A percentile compares a stretch with the other conserved stretches of the same genome.
Conservation (phyloP, 768 basidiomycete genomes). For the Sporobolomyces phaffii region DNA sequence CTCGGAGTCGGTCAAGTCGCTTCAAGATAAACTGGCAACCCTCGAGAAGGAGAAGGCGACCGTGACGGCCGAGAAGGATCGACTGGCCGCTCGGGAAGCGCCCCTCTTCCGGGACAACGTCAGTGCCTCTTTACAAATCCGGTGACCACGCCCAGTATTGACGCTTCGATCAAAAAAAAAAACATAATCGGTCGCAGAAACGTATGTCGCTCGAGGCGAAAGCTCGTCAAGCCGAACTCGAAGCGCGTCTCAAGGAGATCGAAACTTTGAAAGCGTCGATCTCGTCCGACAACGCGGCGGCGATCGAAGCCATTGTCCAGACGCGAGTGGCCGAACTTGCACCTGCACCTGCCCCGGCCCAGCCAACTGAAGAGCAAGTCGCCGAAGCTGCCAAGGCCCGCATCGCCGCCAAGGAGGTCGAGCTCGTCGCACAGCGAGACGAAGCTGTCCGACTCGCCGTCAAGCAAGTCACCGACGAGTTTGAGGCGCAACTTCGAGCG, state of each 20-base stretch:
- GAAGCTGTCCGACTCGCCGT: conserved; percentile 37
- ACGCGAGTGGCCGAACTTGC: conserved; percentile 27
- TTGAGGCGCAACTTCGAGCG: conserved; percentile 30
- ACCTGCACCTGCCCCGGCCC: conserved; percentile 37
- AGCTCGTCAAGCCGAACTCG: conserved; percentile 17
- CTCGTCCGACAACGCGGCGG: conserved; percentile 27
- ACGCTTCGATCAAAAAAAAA: background rate
- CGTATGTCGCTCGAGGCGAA: conserved; percentile 25
- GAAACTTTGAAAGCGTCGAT: conserved; percentile 22
- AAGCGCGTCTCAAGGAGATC: conserved; percentile 13
- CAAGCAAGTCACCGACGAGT: conserved; percentile 38
- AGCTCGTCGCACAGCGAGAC: conserved; percentile 34
- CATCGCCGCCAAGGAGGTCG: conserved; percentile 26
- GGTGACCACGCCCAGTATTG: too few species aligned
- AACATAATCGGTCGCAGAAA: background rate
- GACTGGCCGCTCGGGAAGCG: conserved; percentile 22
- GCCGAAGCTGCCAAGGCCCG: conserved; percentile 33
- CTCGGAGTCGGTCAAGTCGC: conserved; percentile 1
- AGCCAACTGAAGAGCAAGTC: conserved; percentile 28
- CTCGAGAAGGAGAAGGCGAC: conserved; percentile 12
- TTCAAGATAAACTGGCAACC: background rate
- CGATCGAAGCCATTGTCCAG: conserved; percentile 33
- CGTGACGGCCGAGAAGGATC: conserved; percentile 16
- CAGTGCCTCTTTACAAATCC: background rate
- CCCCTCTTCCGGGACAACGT: conserved; percentile 35